Base-by-base conservation (phyloP, 2,329 filamentous ascomycete genomes). In the Aspergillus brasiliensis region DNA sequence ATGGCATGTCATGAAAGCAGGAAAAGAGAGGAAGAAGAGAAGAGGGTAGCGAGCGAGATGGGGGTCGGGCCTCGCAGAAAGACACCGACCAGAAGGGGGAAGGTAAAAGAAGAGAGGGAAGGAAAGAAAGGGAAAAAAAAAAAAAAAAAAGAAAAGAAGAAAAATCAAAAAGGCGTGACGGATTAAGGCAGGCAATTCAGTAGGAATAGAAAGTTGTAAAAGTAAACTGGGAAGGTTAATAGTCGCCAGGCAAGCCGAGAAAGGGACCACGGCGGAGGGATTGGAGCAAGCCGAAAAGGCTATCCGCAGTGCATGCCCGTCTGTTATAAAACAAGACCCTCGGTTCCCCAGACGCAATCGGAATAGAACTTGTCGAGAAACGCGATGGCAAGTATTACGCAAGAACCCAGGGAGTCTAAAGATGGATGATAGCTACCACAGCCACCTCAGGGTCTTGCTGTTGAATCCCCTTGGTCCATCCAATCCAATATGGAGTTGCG, bases 1-100 rank as follows among this genome's bases (percentile, higher is more conserved):
- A 49, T 59, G 42, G 57, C 68, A 70, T 69, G 69, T 63, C 72
- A 74, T 70, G 59, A 60, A 67, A 34, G 31, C 31, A 34, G 31
- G 10, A 51, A 42, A 25, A 19, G n/a, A 42, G 23, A 58, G 48
- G 23, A 23, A 51, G 52, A 46, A 59, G 51, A 46, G 56, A 40
- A 28, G 52, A 38, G 46, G 51, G 28, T 52, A 51, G 28, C 25
- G 37, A 34, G 53, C 37, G 55, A 58, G 46, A 56, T n/a, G 56
- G 57, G 38, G 38, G 47, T 53, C 42, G 52, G 34, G 44, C 53
- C 31, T 34, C 31, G 10, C 28, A 31, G 10, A 44, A 42, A 23
- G 37, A 23, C 38, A 44, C 21, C 38, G 40, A 44, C 37, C 37
- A 44, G 38, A 55, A 55, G 25, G 23, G 34, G 25, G 37, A 28